Conservation (phyloP, 2,329 filamentous ascomycete species). For the Sclerotinia spermophila region DNA sequence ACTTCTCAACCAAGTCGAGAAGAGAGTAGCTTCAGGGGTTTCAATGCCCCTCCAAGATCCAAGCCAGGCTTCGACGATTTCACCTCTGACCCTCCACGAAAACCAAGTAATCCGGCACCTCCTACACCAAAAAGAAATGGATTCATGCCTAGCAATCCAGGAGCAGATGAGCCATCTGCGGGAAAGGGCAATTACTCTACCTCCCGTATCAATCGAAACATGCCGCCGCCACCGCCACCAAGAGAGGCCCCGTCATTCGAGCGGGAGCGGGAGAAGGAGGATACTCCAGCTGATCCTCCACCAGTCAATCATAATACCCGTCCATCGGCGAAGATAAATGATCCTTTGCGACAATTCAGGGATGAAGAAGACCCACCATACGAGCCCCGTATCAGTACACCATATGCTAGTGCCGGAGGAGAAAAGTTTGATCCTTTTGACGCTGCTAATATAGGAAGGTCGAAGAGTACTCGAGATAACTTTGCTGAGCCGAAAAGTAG, state of each 20-base stretch:
- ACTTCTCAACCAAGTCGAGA: constrained; percentile 29
- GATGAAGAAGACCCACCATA: constrained; percentile 30
- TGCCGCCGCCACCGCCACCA: constrained; percentile 28
- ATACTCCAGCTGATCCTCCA: constrained; percentile 9
- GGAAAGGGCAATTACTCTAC: constrained; percentile 35
- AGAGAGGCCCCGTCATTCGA: constrained; percentile 17
- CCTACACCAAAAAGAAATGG: constrained; percentile 31
- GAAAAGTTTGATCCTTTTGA: constrained; percentile 59
- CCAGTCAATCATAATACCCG: constrained; percentile 17
- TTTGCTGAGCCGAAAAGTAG: constrained; percentile 8
- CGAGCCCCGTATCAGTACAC: constrained; percentile 54
- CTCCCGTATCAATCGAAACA: constrained; percentile 30
- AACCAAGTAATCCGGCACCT: constrained; percentile 25
- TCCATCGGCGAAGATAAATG: constrained; percentile 27
- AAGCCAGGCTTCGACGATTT: constrained; percentile 28
- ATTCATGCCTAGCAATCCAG: constrained; percentile 36
- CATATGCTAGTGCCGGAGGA: constrained; percentile 53
- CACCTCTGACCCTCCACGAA: constrained; percentile 25
- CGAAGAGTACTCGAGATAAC: constrained; percentile 33
- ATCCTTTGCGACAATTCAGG: constrained; percentile 49
- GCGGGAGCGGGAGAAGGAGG: constrained; percentile 3
- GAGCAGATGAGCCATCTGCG: constrained; percentile 36
- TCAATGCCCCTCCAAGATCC: constrained; percentile 22
- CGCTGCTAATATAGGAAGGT: constrained; percentile 35
- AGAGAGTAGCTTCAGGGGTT: constrained; percentile 25